Base-by-base conservation (phyloP, 148 eudicot genomes). In the Fagopyrum homotropicum region DNA sequence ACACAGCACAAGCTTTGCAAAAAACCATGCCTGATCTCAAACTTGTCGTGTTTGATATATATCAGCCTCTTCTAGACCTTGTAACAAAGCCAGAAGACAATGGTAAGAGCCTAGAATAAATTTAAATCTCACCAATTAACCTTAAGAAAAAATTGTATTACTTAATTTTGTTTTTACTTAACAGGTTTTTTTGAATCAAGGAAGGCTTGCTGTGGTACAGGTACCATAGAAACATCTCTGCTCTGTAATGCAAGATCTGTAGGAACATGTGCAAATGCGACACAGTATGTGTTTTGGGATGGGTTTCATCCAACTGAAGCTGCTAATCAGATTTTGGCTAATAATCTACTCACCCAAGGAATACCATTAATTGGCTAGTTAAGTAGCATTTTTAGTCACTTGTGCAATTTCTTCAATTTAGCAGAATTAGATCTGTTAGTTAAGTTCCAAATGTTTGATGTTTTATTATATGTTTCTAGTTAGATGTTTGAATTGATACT, bases 231-330 rank as follows among this genome's bases (percentile, higher is more conserved):
- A 75, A 89, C 93, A 45, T 90, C 98, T 17, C 48, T 85, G 75
- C 89, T 94, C 15, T 91, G 96, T 84, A 90, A 93, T 74, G 81
- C 79, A 61, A 83, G 89, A 76, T 87, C 95, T 0, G 69, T 83
- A 12, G 97, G 93, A 4, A 91, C 97, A 60, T 89, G 97, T 81
- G 80, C 88, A 26, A 93, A 89, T 75, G 90, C 96, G 48, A 84
- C 91, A 72, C 72, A 84, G 73, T 89, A 88, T 19, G 85, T 93
- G 47, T 90, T 89, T 77, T 87, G 96, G 98, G 98, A 91, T 74
- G 97, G 97, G 49, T 89, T 89, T 64, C 98, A 93, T 77, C 97
- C 98, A 26, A 86, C 92, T 29, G 90, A 91, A 82, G 87, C 93
- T 4, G 93, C 90, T n/a, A 93, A 93, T 77, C 78, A 86, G 73